phyloP scores from a whole-genome alignment of 164 flowering plant species.

The Echeveria elegans region DNA sequence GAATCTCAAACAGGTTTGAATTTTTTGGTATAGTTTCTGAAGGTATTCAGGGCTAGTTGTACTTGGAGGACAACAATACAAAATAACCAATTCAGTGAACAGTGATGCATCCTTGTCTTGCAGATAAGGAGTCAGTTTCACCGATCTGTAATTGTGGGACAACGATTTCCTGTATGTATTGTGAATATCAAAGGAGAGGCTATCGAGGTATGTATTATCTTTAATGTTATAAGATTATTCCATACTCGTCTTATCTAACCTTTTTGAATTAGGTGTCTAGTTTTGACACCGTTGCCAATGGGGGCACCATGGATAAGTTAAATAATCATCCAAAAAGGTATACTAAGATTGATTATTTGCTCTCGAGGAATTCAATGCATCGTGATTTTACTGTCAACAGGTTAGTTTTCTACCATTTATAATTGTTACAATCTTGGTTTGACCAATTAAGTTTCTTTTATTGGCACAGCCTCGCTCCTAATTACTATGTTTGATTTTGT shows the following conservation, averaged over 20 bases:
- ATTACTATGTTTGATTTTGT: conserved; percentile 8
- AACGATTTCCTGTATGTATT: conserved; percentile 1
- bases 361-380: conserved; percentile 53
- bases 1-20: conserved; percentile 46
- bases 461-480: neutral
- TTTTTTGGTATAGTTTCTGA: neutral
- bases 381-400: conserved; percentile 93
- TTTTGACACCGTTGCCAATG: conserved; percentile 45
- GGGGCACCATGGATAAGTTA: conserved; percentile 17
- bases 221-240: neutral
- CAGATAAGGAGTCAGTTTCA: conserved; percentile 2
- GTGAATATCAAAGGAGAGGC: neutral
- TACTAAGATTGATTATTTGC: conserved; percentile 36
- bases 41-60: neutral
- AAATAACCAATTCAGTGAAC: neutral
- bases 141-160: neutral
- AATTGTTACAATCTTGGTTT: neutral
- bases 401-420: conserved; percentile 15
- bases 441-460: neutral
- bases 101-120: neutral
- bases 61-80: neutral
- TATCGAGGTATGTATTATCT: neutral
- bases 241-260: conserved; percentile 1
- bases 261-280: conserved; percentile 58
- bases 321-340: conserved; percentile 30